Conservation (phyloP, 1,284 basidiomycete species). For the Kalmanozyma brasiliensis region DNA sequence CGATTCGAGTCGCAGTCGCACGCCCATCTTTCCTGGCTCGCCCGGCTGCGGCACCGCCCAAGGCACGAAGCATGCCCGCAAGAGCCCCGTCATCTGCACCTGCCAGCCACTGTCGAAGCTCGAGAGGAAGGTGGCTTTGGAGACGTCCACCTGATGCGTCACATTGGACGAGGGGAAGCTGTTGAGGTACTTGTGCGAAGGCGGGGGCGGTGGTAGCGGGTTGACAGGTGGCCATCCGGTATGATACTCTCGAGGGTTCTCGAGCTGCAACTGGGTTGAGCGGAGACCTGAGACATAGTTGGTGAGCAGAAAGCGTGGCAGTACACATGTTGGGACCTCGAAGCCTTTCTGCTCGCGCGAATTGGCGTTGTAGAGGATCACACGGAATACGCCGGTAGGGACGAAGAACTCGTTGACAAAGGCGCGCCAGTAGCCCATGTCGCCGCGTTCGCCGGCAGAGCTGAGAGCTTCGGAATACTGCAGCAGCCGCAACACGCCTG, state of each 20-base stretch:
- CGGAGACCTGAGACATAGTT: constrained; percentile 51
- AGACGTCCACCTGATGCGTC: constrained; percentile 48
- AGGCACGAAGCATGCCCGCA: constrained; percentile 48
- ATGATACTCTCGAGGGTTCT: constrained; percentile 47
- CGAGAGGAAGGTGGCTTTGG: constrained; percentile 35
- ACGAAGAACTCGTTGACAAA: constrained; percentile 54
- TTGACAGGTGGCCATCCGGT: constrained; percentile 42
- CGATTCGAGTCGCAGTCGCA: constrained; percentile 49
- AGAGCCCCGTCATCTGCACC: constrained; percentile 48
- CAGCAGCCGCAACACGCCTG: constrained; percentile 43
- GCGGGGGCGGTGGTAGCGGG: constrained; percentile 42
- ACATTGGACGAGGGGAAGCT: constrained; percentile 47
- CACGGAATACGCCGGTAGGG: constrained; percentile 44
- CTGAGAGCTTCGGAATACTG: constrained; percentile 49
- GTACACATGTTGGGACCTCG: constrained; percentile 50
- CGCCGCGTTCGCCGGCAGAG: constrained; percentile 25
- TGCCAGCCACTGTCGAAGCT: constrained; percentile 56
- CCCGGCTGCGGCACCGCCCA: constrained; percentile 23
- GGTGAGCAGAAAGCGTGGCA: constrained; percentile 54
- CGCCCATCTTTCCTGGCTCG: constrained; percentile 28
- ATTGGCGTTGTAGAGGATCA: constrained; percentile 50
- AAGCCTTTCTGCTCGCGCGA: constrained; percentile 58
- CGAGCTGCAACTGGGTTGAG: constrained; percentile 36
- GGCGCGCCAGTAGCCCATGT: constrained; percentile 51
- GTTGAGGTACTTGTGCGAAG: constrained; percentile 38